Conservation (phyloP, 805 yeast species). For the Schwanniomyces sp. region DNA sequence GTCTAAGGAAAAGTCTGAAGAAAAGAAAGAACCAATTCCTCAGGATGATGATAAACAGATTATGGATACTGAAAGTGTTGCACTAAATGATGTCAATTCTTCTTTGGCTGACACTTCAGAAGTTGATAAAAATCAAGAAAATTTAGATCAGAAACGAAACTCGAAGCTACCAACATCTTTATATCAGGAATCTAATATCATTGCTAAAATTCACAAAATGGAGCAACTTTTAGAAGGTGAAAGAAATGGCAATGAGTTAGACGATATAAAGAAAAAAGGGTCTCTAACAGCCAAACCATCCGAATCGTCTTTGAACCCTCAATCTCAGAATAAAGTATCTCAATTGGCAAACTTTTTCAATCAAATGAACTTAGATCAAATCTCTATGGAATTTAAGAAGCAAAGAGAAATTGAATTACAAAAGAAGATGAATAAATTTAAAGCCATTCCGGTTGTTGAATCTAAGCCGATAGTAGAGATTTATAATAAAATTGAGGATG, state of each 20-base stretch:
- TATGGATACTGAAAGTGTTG: neutral
- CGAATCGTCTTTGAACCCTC: constrained; percentile 10
- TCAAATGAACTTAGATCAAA: constrained; percentile 73
- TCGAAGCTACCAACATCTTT: constrained; percentile 18
- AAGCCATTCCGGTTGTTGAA: constrained; percentile 68
- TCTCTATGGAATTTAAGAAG: constrained; percentile 81
- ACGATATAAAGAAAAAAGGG: constrained; percentile 5
- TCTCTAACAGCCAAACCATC: constrained; percentile 10
- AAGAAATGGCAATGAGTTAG: neutral
- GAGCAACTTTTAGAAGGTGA: constrained; percentile 23
- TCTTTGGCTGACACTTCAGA: neutral
- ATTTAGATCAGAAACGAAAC: constrained; percentile 15
- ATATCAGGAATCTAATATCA: constrained; percentile 17
- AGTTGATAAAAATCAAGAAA: neutral
- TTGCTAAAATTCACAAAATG: constrained; percentile 26
- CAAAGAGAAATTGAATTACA: constrained; percentile 79
- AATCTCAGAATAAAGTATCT: constrained; percentile 43
- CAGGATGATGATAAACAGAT: neutral
- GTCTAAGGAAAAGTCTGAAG: constrained; percentile 8
- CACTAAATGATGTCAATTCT: neutral
- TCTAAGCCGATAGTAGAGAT: constrained; percentile 90
- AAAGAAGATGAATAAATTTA: constrained; percentile 58
- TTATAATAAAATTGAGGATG: constrained; percentile 84
- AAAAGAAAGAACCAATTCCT: neutral
- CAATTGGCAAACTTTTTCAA: constrained; percentile 68